Conservation (phyloP, 306 rosid genomes). For the Acacia melanoxylon region DNA sequence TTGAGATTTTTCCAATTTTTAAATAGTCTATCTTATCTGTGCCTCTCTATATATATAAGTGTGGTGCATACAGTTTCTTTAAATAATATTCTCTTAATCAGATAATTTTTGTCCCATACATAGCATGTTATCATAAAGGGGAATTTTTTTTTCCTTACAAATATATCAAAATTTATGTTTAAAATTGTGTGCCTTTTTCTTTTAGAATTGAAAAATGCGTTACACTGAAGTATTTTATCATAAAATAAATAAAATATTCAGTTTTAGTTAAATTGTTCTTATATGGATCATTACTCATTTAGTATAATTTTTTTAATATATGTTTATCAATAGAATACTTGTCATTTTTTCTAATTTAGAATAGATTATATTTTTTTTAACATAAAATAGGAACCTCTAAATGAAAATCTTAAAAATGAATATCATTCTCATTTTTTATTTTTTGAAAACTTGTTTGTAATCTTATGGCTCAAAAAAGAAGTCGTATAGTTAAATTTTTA, state of each 20-base stretch:
- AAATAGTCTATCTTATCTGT: too few relatives aligned
- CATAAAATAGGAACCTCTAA: not conserved
- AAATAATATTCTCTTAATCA: too few relatives aligned
- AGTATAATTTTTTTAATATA: too few relatives aligned
- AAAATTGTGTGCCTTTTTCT: not conserved
- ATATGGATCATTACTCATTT: too few relatives aligned
- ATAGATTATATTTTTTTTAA: not conserved
- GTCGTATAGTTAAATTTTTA: too few relatives aligned
- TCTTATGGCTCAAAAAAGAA: not conserved
- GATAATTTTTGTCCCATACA: not conserved
- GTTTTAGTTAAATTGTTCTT: not conserved
- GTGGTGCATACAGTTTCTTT: too few relatives aligned
- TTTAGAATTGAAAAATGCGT: not conserved
- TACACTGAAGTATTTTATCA: not conserved
- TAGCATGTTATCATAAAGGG: not conserved
- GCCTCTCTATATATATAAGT: too few relatives aligned
- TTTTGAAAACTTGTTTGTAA: not conserved
- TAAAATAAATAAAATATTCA: too few relatives aligned
- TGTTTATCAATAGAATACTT: not conserved
- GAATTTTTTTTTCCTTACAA: too few relatives aligned
- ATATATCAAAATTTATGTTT: not conserved
- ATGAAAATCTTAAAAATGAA: not conserved
- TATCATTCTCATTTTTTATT: not conserved
- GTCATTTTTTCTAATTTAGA: not conserved
- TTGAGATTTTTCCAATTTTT: too few relatives aligned